A percentile compares a stretch with the other conserved stretches of the same genome.
These are phyloP conservation scores for Dryadomyces quercivorus DNA, from an alignment of 2,329 filamentous ascomycete genomes.

Conservation along the genomic window DNA sequence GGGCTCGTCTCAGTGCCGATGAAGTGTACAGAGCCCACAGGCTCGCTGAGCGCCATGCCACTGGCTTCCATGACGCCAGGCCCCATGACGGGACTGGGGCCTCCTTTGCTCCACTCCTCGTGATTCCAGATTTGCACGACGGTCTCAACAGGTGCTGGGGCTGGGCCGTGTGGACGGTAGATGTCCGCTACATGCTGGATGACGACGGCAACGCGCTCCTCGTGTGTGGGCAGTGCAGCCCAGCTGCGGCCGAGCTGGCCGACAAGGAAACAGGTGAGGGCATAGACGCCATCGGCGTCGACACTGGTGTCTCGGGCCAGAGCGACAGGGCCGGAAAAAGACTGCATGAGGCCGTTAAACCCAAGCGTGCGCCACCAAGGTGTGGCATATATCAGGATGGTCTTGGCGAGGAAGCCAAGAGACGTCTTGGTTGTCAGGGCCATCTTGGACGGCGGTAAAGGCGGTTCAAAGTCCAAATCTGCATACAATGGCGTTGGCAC, in stretches of 20 bases:
- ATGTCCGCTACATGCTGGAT: not conserved
- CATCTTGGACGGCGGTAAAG: constrained; percentile 18
- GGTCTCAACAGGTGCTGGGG: not conserved
- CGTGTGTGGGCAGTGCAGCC: constrained; percentile 12
- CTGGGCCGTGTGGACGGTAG: not conserved
- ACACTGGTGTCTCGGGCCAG: constrained; percentile 5
- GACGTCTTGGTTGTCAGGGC: constrained; percentile 22
- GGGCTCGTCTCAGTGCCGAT: constrained; percentile 39
- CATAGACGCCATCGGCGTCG: constrained; percentile 17
- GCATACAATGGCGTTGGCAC: constrained; percentile 7
- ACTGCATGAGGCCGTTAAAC: constrained; percentile 27
- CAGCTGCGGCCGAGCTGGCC: constrained; percentile 23
- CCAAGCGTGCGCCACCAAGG: constrained; percentile 26
- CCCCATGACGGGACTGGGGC: constrained; percentile 5
- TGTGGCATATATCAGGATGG: constrained; percentile 27
- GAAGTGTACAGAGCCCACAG: constrained; percentile 27
- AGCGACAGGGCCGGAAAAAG: constrained; percentile 4
- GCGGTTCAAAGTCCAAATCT: constrained; percentile 33
- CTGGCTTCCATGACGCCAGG: constrained; percentile 6
- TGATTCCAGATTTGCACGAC: constrained; percentile 1
- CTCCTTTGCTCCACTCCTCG: constrained; percentile 4
- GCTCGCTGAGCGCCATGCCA: constrained; percentile 18
- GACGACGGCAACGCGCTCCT: not conserved
- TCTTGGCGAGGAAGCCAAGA: constrained; percentile 38
- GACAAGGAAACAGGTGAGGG: constrained; percentile 28